These are phyloP conservation scores for Podospora pseudoanserina DNA, from an alignment of 495 filamentous ascomycete genomes.

Conservation along the genomic window DNA sequence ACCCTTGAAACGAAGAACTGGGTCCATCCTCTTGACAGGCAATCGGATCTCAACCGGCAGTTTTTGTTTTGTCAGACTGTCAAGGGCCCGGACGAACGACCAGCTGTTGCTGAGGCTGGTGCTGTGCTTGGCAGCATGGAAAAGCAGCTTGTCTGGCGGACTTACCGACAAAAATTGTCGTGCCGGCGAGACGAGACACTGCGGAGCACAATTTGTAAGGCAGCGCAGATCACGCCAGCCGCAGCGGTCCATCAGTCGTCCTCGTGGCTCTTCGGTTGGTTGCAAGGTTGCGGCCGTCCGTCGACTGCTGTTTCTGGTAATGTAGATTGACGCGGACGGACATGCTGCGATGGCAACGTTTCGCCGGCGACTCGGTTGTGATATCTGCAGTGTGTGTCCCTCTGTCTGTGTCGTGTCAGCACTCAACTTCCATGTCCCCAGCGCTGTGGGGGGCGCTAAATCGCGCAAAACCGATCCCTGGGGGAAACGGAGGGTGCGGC, in stretches of 20 bases:
- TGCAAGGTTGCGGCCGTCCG: not conserved
- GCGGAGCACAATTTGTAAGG: conserved; percentile 1
- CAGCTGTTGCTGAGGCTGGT: not conserved
- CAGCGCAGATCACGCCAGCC: not conserved
- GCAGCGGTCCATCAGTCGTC: not conserved
- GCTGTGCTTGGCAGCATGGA: not conserved
- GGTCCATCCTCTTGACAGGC: not conserved
- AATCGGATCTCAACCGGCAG: conserved; percentile 7
- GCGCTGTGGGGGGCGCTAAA: conserved; percentile 19
- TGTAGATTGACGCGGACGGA: conserved; percentile 3
- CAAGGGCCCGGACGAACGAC: too few species aligned
- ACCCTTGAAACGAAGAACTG: not conserved
- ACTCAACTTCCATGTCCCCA: not conserved
- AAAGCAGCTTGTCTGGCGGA: not conserved
- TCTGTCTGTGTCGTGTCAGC: not conserved
- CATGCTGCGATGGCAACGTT: conserved; percentile 4
- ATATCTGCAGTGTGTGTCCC: not conserved
- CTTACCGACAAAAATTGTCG: not conserved
- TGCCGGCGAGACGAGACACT: not conserved
- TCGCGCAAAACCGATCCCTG: conserved; percentile 21
- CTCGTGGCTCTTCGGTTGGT: not conserved
- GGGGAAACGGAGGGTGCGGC: conserved; percentile 5
- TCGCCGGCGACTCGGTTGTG: not conserved
- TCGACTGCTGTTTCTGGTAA: not conserved
- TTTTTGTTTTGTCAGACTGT: not conserved